Evolutionary conservation across 2,329 filamentous ascomycete species (phyloP).

Genomic region (Lecanicillium sp.): DNA sequence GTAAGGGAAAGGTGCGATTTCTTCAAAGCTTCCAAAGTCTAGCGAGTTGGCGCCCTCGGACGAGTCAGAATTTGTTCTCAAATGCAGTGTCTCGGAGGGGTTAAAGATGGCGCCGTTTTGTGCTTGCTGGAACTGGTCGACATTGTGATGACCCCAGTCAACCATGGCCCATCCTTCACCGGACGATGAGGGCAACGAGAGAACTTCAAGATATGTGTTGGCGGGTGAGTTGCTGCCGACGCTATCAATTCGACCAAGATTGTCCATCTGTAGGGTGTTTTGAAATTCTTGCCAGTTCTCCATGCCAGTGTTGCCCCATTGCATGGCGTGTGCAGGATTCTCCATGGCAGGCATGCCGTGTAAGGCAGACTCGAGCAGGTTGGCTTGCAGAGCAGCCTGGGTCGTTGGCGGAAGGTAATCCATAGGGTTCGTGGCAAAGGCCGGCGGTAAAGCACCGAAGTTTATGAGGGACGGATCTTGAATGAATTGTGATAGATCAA

Average conservation of each 20-base stretch:
- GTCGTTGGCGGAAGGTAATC: conserved; percentile 56
- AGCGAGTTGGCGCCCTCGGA: conserved; percentile 62
- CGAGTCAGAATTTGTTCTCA: conserved; percentile 80
- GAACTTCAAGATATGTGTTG: conserved; percentile 67
- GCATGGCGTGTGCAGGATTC: conserved; percentile 45
- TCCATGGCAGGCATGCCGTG: conserved; percentile 48
- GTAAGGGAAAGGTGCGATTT: conserved; percentile 61
- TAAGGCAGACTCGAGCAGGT: conserved; percentile 59
- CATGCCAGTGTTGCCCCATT: conserved; percentile 54
- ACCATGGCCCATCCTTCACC: conserved; percentile 85
- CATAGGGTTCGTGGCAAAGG: conserved; percentile 48
- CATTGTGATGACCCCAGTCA: conserved; percentile 62
- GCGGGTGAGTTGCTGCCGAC: conserved; percentile 39
- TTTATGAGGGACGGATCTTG: conserved; percentile 50
- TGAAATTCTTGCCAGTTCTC: conserved; percentile 78
- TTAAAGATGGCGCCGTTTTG: conserved; percentile 74
- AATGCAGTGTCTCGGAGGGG: conserved; percentile 81
- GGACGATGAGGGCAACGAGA: conserved; percentile 72
- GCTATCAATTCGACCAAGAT: conserved; percentile 29
- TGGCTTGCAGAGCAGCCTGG: conserved; percentile 55
- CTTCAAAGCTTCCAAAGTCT: conserved; percentile 74
- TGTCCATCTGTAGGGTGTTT: conserved; percentile 47
- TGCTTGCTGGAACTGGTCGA: conserved; percentile 49
- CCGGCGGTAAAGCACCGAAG: conserved; percentile 41
- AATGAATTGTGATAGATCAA: conserved; percentile 45